Conservation (phyloP, 768 basidiomycete species). For the Agaricus sinodeliciosus region DNA sequence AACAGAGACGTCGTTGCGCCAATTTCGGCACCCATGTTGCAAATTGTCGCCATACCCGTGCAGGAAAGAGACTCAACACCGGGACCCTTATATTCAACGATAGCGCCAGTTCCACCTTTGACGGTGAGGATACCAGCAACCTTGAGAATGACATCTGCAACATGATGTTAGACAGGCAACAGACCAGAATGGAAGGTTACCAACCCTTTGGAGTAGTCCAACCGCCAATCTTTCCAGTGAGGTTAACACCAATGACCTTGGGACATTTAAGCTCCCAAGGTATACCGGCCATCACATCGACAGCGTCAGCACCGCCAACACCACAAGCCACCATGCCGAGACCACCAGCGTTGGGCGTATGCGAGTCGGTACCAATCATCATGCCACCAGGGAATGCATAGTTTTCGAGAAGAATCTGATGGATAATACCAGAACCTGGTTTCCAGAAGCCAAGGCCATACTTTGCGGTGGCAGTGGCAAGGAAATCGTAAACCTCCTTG, state of each 20-base stretch:
- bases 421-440: slow-evolving; percentile 98
- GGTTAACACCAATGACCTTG: slow-evolving; percentile 96
- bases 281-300: slow-evolving; percentile 96
- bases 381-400: slow-evolving; percentile 99
- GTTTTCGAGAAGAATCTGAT: slow-evolving; percentile 98
- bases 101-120: slow-evolving; percentile 98
- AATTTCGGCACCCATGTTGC: slow-evolving; percentile 99
- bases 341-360: slow-evolving; percentile 99
- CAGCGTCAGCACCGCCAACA: slow-evolving; percentile 98
- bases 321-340: slow-evolving; percentile 99
- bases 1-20: slow-evolving; percentile 98
- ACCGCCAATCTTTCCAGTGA: slow-evolving; percentile 90
- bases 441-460: slow-evolving; percentile 99
- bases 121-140: slow-evolving; percentile 98
- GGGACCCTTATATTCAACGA: slow-evolving; percentile 93
- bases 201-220: slow-evolving; percentile 97
- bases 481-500: slow-evolving; percentile 99
- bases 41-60: slow-evolving; percentile 99
- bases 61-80: slow-evolving; percentile 95
- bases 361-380: slow-evolving; percentile 99
- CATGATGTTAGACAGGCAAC: slow-evolving; percentile 4
- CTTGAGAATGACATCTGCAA: slow-evolving; percentile 92
- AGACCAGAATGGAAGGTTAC: slow-evolving; percentile 11
- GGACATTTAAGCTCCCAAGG: slow-evolving; percentile 99
- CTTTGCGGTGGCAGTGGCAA: slow-evolving; percentile 96